A percentile compares a stretch with the other conserved stretches of the same genome.
These are phyloP conservation scores for Annulohypoxylon bovei DNA, from an alignment of 495 filamentous ascomycete genomes.

Conservation along the genomic window DNA sequence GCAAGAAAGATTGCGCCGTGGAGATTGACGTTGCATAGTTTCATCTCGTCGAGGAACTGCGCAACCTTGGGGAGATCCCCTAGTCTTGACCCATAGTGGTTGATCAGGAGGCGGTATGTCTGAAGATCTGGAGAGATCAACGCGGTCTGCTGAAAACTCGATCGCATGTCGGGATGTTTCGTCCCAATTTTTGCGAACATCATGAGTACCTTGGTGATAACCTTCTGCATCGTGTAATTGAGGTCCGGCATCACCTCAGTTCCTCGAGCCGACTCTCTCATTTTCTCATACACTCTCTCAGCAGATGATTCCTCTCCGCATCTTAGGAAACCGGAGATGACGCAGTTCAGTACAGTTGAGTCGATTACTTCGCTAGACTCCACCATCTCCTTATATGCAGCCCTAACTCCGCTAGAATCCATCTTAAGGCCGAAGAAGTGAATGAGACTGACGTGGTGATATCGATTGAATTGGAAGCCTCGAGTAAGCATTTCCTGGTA, in stretches of 20 bases:
- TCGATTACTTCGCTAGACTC: conserved; percentile 86
- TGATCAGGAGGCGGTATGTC: conserved; percentile 73
- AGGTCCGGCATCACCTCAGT: conserved; percentile 48
- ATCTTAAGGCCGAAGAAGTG: conserved; percentile 78
- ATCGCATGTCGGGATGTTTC: conserved; percentile 52
- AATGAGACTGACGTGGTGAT: conserved; percentile 81
- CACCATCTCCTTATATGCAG: conserved; percentile 79
- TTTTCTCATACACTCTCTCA: conserved; percentile 80
- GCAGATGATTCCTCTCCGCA: conserved; percentile 77
- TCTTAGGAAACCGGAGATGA: conserved; percentile 80
- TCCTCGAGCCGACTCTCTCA: conserved; percentile 69
- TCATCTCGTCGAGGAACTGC: conserved; percentile 73
- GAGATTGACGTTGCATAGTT: conserved; percentile 61
- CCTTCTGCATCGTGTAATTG: conserved; percentile 58
- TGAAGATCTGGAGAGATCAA: conserved; percentile 68
- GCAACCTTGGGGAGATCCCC: conserved; percentile 68
- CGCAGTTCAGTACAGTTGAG: conserved; percentile 83
- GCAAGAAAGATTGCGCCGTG: conserved; percentile 71
- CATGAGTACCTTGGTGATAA: conserved; percentile 64
- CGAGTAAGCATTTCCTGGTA: conserved; percentile 81
- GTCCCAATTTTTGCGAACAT: conserved; percentile 59
- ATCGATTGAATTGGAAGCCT: conserved; percentile 71
- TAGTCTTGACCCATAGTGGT: conserved; percentile 59
- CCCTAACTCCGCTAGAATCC: conserved; percentile 73
- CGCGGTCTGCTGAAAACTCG: conserved; percentile 62